Base-by-base conservation (phyloP, 129 eudicot genomes). In the Flaveria trinervia region DNA sequence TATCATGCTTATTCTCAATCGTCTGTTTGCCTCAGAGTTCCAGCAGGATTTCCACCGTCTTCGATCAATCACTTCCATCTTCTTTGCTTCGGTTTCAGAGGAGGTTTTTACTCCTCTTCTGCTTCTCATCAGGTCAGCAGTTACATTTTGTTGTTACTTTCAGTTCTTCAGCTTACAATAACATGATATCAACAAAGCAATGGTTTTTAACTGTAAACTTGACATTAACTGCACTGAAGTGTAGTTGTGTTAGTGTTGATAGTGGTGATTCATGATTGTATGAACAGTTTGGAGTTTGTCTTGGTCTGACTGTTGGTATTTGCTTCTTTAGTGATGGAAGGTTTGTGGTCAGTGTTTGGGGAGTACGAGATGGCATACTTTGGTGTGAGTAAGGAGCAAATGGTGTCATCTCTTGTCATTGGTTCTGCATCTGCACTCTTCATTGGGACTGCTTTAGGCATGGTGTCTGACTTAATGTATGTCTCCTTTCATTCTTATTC, bases 381-480 rank as follows among this genome's bases (percentile, higher is more conserved):
- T 74, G 96, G 96, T 59, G 15, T 89, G 4, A 82, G 59, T 68
- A 91, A 79, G 75, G 92, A 88, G 72, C 83, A 83, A 77, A 91
- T 94, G 88, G 82, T 86, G 82, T 46, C 77, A 28, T 59, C 20
- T 51, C 64, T 91, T 7, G 70, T 86, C 33, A 78, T 86, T 66
- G 91, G 97, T 73, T 88, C 64, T 65, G 81, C 85, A 11, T 84
- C 85, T 25, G 85, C 97, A 22, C 74, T 91, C 36, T 65, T 89
- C n/a, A 6, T 87, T 77, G 96, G 86, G 48, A 84, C 92, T 84
- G 84, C 73, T 68, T 78, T 88, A 6, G 99, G 99, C 70, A 50
- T 91, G 81, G 79, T 91, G 26, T 86, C 99, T 67, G 99, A 94
- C 84, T 36, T 92, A 17, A 71, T 94, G 99, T 94, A 82, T 77